Conservation (phyloP, 129 eudicot genomes). For the Centella asiatica region DNA sequence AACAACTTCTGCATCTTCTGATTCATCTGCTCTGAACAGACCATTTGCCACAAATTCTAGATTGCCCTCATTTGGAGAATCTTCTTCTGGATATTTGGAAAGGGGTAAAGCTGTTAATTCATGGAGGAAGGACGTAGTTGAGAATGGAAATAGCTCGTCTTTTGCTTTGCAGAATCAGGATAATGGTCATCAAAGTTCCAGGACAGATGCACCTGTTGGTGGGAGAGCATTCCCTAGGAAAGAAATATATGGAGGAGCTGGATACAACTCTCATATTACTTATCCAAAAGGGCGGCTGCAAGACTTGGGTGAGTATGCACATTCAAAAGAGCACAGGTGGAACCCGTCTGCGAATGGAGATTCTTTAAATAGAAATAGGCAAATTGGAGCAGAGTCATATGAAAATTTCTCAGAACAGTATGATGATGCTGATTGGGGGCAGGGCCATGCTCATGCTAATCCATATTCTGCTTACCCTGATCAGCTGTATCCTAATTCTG, state of each 20-base stretch:
- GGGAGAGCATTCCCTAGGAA: slow-evolving; percentile 52
- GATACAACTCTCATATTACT: slow-evolving; percentile 52
- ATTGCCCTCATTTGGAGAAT: slow-evolving; percentile 33
- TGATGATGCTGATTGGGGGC: slow-evolving; percentile 66
- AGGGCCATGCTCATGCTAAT: slow-evolving; percentile 35
- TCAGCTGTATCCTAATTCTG: slow-evolving; percentile 49
- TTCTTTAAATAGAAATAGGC: slow-evolving; percentile 38
- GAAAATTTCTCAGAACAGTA: slow-evolving; percentile 45
- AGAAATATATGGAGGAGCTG: slow-evolving; percentile 50
- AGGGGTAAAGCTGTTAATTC: slow-evolving; percentile 55
- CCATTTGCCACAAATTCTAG: slow-evolving; percentile 38
- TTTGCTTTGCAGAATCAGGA: slow-evolving; percentile 43
- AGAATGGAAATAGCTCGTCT: slow-evolving; percentile 48
- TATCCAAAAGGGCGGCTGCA: slow-evolving; percentile 39
- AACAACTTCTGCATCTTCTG: slow-evolving; percentile 63
- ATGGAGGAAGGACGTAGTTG: slow-evolving; percentile 74
- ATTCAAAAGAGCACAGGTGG: slow-evolving; percentile 62
- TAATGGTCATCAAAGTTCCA: slow-evolving; percentile 52
- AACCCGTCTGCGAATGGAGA: slow-evolving; percentile 48
- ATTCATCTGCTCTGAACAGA: slow-evolving; percentile 46
- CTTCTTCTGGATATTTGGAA: slow-evolving; percentile 44
- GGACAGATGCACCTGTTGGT: slow-evolving; percentile 41
- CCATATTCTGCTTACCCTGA: slow-evolving; percentile 40
- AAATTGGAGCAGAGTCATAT: slow-evolving; percentile 43
- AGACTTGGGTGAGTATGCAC: slow-evolving; percentile 53